Evolutionary conservation across 371 early-diverging fungal genomes (phyloP).

Genomic region (Saksenaea oblongispora): DNA sequence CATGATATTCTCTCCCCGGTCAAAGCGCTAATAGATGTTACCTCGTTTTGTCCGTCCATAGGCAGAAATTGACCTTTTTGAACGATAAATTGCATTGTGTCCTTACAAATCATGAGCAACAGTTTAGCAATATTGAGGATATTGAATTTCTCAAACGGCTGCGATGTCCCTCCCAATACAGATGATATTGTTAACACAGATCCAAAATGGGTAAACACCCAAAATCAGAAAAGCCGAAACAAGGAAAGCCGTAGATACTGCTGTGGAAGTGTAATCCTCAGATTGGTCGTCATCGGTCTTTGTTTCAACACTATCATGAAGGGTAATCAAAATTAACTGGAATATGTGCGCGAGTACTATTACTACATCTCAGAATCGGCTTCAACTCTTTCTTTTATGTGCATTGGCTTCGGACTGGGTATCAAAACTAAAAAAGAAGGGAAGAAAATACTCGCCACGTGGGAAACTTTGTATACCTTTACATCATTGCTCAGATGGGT

Average conservation of each 20-base stretch:
- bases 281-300: constrained; percentile 58
- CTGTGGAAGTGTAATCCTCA: constrained; percentile 65
- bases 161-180: not conserved
- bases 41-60: too few species aligned
- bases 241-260: constrained; percentile 25
- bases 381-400: constrained; percentile 63
- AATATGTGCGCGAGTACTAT: constrained; percentile 47
- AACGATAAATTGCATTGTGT: too few species aligned
- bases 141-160: too few species aligned
- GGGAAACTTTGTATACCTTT: constrained; percentile 53
- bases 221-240: constrained; percentile 19
- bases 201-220: not conserved
- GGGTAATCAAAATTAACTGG: constrained; percentile 27
- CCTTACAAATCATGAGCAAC: too few species aligned
- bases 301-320: constrained; percentile 57
- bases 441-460: constrained; percentile 52
- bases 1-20: too few species aligned
- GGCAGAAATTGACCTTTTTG: constrained; percentile 15
- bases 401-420: constrained; percentile 59
- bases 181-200: not conserved
- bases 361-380: constrained; percentile 66
- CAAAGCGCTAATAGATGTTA: too few species aligned
- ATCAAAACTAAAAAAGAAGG: constrained; percentile 57
- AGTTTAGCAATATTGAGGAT: too few species aligned
- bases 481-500: constrained; percentile 57